Conservation (phyloP, 2,329 filamentous ascomycete species). For the Capronia coronata region DNA sequence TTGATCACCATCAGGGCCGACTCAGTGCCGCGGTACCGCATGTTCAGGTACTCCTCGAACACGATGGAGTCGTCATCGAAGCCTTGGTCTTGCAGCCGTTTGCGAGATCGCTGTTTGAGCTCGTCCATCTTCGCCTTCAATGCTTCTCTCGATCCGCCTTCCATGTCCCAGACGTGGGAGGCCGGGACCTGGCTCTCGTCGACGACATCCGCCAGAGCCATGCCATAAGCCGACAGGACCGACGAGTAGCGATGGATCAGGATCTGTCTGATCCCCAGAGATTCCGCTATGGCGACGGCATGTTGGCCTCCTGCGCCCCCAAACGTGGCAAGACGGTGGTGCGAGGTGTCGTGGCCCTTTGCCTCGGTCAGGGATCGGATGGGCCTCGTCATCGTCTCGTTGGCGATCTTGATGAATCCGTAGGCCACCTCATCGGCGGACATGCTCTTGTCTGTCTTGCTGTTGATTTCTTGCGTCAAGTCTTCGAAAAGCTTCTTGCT, state of each 20-base stretch:
- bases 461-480: constrained; percentile 70
- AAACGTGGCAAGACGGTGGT: constrained; percentile 85
- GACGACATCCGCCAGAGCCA: constrained; percentile 87
- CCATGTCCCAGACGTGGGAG: constrained; percentile 54
- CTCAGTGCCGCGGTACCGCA: constrained; percentile 85
- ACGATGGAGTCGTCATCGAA: constrained; percentile 67
- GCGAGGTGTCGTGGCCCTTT: constrained; percentile 83
- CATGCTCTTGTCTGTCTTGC: constrained; percentile 59
- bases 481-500: constrained; percentile 70
- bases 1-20: constrained; percentile 85
- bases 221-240: constrained; percentile 84
- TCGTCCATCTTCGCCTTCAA: constrained; percentile 69
- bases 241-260: constrained; percentile 86
- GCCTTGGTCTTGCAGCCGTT: constrained; percentile 66
- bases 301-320: constrained; percentile 90
- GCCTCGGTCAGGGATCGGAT: constrained; percentile 88
- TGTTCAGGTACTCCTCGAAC: constrained; percentile 90
- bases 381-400: constrained; percentile 84
- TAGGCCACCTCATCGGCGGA: constrained; percentile 78
- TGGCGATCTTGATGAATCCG: constrained; percentile 87
- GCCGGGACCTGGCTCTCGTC: constrained; percentile 69
- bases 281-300: constrained; percentile 81
- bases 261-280: constrained; percentile 76
- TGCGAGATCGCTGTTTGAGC: constrained; percentile 67
- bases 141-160: constrained; percentile 52